phyloP scores from a whole-genome alignment of 192 early-diverging fungal species.

The Lobosporangium transversale region DNA sequence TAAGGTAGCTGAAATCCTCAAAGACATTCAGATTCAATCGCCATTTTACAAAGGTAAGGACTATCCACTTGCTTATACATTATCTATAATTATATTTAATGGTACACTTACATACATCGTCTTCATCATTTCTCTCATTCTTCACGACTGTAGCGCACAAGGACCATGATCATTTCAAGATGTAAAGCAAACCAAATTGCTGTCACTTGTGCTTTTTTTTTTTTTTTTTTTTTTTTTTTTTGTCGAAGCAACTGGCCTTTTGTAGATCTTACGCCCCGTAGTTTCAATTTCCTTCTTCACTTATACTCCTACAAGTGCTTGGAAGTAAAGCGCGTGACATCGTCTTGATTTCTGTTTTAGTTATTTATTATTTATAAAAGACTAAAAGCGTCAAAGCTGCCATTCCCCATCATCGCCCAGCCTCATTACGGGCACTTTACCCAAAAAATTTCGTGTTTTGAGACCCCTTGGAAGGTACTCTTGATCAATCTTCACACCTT shows the following conservation, averaged over 20 bases:
- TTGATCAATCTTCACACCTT: slow-evolving; percentile 71
- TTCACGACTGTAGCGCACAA: slow-evolving; percentile 35
- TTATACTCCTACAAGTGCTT: too few relatives aligned
- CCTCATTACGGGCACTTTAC: slow-evolving; percentile 35
- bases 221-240: neutral
- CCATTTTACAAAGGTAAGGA: slow-evolving; percentile 60
- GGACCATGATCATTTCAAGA: slow-evolving; percentile 55
- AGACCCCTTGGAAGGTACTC: slow-evolving; percentile 81
- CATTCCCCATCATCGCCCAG: slow-evolving; percentile 25
- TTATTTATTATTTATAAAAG: neutral
- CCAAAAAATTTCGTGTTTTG: slow-evolving; percentile 67
- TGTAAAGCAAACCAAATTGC: neutral
- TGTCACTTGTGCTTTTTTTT: neutral
- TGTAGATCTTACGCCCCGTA: too few relatives aligned
- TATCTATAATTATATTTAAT: neutral
- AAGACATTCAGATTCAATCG: slow-evolving; percentile 51
- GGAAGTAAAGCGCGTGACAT: too few relatives aligned
- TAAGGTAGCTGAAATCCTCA: slow-evolving; percentile 45
- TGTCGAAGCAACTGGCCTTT: too few relatives aligned
- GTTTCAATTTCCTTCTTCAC: too few relatives aligned
- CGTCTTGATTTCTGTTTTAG: neutral
- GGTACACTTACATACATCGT: neutral
- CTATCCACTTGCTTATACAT: neutral
- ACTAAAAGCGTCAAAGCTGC: neutral
- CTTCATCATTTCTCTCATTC: neutral